phyloP scores from a whole-genome alignment of 257 asterid genomes.

The Sherardia arvensis region DNA sequence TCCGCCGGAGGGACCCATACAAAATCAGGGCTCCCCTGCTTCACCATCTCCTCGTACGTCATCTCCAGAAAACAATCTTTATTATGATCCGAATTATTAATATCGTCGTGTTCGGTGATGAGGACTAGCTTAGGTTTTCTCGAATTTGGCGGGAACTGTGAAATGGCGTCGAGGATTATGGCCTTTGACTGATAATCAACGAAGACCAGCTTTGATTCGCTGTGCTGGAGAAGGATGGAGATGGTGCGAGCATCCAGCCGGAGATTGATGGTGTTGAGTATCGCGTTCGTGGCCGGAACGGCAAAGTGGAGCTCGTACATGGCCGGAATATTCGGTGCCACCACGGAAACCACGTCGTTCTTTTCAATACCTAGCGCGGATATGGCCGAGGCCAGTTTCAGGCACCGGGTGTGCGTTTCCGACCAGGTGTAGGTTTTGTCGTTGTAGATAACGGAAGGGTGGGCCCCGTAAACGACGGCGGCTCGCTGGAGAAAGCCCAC shows the following conservation, averaged over 20 bases:
- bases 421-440: slow-evolving; percentile 45
- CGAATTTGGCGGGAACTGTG: slow-evolving; percentile 28
- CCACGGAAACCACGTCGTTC: slow-evolving; percentile 51
- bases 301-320: slow-evolving; percentile 80
- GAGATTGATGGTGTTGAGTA: slow-evolving; percentile 49
- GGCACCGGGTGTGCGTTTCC: slow-evolving; percentile 37
- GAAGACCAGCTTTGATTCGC: slow-evolving; percentile 47
- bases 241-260: slow-evolving; percentile 64
- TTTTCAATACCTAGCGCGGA: slow-evolving; percentile 32
- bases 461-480: slow-evolving; percentile 47
- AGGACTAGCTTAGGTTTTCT: slow-evolving; percentile 35
- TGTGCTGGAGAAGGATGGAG: slow-evolving; percentile 46
- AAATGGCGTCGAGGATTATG: slow-evolving; percentile 36
- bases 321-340: slow-evolving; percentile 69
- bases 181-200: slow-evolving; percentile 45
- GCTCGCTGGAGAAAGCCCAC: slow-evolving; percentile 48
- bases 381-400: slow-evolving; percentile 44
- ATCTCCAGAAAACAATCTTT: background rate
- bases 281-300: slow-evolving; percentile 58
- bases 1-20: slow-evolving; percentile 48
- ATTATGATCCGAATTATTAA: background rate
- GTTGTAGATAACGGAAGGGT: slow-evolving; percentile 46
- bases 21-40: slow-evolving; percentile 36
- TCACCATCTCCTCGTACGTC: slow-evolving; percentile 8
- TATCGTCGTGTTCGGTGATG: slow-evolving; percentile 4